Percentiles rank a stretch among this genome's conserved stretches.
These are phyloP conservation scores for Jatropha multifida DNA, from an alignment of 441 rosid genomes.

Conservation along the genomic window DNA sequence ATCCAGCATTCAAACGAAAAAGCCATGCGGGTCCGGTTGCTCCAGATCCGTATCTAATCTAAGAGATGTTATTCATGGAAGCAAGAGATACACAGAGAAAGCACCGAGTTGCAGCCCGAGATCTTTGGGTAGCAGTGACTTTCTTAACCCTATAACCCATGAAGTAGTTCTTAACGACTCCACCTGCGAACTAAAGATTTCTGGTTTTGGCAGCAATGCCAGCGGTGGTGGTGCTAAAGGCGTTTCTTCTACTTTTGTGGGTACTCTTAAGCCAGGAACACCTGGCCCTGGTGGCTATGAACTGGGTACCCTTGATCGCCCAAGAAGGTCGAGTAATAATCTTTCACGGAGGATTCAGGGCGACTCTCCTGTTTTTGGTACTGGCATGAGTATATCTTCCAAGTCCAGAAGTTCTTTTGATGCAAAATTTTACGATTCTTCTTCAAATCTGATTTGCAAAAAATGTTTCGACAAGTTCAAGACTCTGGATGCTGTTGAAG, in stretches of 20 bases:
- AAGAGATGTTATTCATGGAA: constrained; percentile 41
- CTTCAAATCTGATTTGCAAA: constrained; percentile 37
- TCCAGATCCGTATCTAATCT: constrained; percentile 48
- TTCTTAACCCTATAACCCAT: constrained; percentile 33
- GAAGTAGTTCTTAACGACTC: constrained; percentile 35
- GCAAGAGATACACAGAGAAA: constrained; percentile 39
- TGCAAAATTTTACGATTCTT: constrained; percentile 27
- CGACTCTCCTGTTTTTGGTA: constrained; percentile 8
- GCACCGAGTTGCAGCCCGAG: constrained; percentile 44
- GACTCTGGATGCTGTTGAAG: constrained; percentile 49
- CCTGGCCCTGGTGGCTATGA: constrained; percentile 29
- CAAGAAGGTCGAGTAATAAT: constrained; percentile 21
- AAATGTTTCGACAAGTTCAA: constrained; percentile 46
- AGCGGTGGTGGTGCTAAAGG: constrained; percentile 15
- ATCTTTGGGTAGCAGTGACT: constrained; percentile 41
- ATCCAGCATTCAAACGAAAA: constrained; percentile 26
- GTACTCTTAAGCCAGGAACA: constrained; percentile 34
- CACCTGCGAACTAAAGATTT: constrained; percentile 36
- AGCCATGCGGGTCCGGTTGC: constrained; percentile 31
- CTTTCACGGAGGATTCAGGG: constrained; percentile 24
- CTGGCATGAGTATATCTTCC: constrained; percentile 3
- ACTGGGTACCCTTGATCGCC: neutral
- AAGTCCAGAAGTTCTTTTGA: constrained; percentile 22
- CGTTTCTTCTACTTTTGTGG: constrained; percentile 30
- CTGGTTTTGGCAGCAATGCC: constrained; percentile 11